Percentiles rank a stretch among this genome's conserved stretches.
Conservation (phyloP, 2,329 filamentous ascomycete species). For the Thelonectria blattea region DNA sequence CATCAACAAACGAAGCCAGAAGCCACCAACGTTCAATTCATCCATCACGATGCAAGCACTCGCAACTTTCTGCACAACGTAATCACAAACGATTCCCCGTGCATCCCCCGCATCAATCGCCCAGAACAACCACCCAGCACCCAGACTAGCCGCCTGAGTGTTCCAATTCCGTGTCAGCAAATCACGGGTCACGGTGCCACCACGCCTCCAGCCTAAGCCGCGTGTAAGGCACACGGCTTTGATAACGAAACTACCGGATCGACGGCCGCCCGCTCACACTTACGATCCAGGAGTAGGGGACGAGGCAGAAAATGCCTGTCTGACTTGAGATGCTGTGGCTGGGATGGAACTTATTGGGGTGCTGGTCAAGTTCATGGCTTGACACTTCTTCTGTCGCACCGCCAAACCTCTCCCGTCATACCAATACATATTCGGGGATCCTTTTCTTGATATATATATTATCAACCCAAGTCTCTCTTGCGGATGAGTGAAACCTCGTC, state of each 20-base stretch:
- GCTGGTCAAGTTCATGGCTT: background rate
- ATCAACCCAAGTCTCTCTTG: no score
- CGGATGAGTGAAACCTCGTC: background rate
- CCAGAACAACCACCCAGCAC: background rate
- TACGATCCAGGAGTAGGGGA: background rate
- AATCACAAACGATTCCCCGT: background rate
- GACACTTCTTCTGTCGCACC: background rate
- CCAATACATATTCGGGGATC: no score
- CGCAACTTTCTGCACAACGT: background rate
- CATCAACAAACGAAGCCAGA: no score
- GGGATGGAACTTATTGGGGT: no score
- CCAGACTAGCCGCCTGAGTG: background rate
- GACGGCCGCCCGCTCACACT: background rate
- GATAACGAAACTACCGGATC: background rate
- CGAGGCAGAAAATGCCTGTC: background rate
- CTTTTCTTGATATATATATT: no score
- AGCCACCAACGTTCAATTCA: no score
- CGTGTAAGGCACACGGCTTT: background rate
- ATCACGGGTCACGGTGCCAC: background rate
- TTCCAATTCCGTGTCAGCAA: background rate
- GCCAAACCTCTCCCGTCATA: background rate
- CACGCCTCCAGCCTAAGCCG: background rate
- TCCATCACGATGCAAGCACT: no score
- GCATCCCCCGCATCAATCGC: background rate
- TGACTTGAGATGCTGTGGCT: background rate